Percentiles rank a stretch among this genome's conserved stretches.
These are phyloP conservation scores for Triadica sebifera DNA, from an alignment of 345 rosid species.

Conservation along the genomic window DNA sequence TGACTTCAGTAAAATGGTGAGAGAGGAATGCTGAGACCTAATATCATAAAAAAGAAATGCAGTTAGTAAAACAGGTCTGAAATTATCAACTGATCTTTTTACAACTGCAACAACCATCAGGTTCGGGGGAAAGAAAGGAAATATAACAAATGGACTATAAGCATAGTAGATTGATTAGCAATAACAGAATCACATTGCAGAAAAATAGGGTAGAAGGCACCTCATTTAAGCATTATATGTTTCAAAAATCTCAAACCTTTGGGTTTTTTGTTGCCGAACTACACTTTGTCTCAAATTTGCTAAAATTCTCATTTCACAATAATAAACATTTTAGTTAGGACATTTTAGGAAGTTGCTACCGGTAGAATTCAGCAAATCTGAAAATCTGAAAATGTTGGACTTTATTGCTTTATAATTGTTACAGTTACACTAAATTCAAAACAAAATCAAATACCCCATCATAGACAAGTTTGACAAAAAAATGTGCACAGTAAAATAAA, in stretches of 20 bases:
- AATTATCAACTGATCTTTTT: slow-evolving; percentile 4
- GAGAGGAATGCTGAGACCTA: slow-evolving; percentile 96
- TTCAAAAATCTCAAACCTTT: not conserved
- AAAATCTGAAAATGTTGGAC: not conserved
- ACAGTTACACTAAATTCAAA: not conserved
- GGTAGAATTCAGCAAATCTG: not conserved
- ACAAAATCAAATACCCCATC: not conserved
- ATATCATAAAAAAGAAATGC: slow-evolving; percentile 16
- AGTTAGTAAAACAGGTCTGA: not conserved
- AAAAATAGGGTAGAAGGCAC: no score
- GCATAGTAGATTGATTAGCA: not conserved
- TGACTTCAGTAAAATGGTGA: slow-evolving; percentile 81
- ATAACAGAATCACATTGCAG: not conserved
- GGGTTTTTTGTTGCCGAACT: not conserved
- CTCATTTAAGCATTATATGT: not conserved
- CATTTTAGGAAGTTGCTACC: not conserved
- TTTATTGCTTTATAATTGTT: not conserved
- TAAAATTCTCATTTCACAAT: not conserved
- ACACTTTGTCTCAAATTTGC: no score
- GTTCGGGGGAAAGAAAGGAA: not conserved
- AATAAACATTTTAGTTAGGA: not conserved
- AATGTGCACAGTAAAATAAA: not conserved
- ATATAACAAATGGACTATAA: not conserved
- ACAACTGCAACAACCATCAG: not conserved
- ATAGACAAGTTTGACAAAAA: not conserved